Conservation (phyloP, 257 asterid genomes). For the Solanum acaule region DNA sequence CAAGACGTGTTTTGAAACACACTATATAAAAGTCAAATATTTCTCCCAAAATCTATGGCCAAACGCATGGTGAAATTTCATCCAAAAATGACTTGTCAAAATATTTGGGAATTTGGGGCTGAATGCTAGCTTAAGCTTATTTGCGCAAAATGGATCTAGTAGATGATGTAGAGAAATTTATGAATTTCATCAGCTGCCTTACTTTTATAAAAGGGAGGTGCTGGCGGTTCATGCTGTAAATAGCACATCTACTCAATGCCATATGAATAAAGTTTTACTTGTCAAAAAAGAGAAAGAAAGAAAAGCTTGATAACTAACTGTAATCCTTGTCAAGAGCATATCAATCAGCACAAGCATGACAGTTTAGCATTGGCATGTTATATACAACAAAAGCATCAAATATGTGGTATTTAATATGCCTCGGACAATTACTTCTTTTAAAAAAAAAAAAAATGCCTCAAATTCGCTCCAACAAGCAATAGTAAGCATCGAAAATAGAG, state of each 20-base stretch:
- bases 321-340: not conserved
- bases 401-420: not conserved
- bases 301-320: not conserved
- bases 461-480: not conserved
- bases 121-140: not conserved
- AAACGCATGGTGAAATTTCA: not conserved
- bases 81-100: not conserved
- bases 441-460: not conserved
- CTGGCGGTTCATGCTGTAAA: not conserved
- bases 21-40: not conserved
- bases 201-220: not conserved
- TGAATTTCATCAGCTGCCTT: not conserved
- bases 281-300: not conserved
- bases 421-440: not conserved
- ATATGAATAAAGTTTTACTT: not conserved
- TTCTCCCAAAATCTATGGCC: not conserved
- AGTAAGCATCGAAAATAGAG: not conserved
- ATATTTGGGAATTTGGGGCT: not conserved
- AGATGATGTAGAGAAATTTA: not conserved
- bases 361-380: not conserved
- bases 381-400: not conserved
- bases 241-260: not conserved
- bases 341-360: not conserved
- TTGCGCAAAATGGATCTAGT: not conserved
- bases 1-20: not conserved